phyloP scores from a whole-genome alignment of 805 yeast species.

The Candida multigemmis region DNA sequence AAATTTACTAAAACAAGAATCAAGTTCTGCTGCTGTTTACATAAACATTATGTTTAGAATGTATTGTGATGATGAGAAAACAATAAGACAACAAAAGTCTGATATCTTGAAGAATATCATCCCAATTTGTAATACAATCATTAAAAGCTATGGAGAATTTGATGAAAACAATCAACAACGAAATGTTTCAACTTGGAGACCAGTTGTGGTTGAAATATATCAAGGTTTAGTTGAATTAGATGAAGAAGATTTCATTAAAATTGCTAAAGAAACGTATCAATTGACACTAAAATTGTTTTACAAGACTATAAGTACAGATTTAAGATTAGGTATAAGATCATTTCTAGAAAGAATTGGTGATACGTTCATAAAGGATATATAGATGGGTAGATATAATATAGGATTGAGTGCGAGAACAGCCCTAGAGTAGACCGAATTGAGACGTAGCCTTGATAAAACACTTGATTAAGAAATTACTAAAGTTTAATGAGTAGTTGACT shows the following conservation, averaged over 20 bases:
- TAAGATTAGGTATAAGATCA: constrained; percentile 50
- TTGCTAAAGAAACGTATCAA: constrained; percentile 54
- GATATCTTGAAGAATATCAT: constrained; percentile 43
- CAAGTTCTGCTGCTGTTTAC: constrained; percentile 81
- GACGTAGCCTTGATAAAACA: no score
- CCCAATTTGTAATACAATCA: constrained; percentile 64
- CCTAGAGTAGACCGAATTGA: no score
- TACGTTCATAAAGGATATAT: constrained; percentile 16
- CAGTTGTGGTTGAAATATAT: constrained; percentile 81
- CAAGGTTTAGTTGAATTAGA: constrained; percentile 77
- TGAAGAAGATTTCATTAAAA: constrained; percentile 54
- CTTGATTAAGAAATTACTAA: no score
- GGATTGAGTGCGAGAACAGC: no score
- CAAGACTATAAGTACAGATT: constrained; percentile 51
- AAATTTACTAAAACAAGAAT: constrained; percentile 84
- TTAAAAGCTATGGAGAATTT: constrained; percentile 59
- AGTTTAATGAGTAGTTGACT: no score
- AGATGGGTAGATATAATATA: no score
- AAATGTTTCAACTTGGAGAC: constrained; percentile 79
- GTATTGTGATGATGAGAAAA: constrained; percentile 57
- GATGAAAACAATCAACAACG: constrained; percentile 75
- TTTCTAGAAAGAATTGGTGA: constrained; percentile 50
- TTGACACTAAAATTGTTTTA: constrained; percentile 51
- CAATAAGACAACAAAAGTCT: constrained; percentile 35
- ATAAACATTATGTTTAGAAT: constrained; percentile 72